Conservation (phyloP, 257 asterid genomes). For the Agastache rugosa region DNA sequence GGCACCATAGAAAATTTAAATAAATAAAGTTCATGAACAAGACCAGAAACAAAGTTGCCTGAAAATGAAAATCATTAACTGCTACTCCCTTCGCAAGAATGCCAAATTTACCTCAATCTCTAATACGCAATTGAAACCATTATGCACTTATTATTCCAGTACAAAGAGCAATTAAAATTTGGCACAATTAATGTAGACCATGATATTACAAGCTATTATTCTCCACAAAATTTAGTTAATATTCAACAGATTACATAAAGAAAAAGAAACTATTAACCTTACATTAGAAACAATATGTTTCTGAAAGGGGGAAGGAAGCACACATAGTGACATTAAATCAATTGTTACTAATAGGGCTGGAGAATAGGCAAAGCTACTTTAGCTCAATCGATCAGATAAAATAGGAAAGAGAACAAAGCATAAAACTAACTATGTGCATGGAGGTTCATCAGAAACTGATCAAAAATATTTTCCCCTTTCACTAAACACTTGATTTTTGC, state of each 20-base stretch:
- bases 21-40: not conserved
- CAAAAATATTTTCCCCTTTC: not conserved
- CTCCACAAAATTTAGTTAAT: not conserved
- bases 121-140: not conserved
- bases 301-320: not conserved
- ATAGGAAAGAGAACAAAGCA: conserved; percentile 7
- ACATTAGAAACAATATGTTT: not conserved
- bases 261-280: not conserved
- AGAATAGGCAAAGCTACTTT: too few species aligned
- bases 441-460: not conserved
- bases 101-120: not conserved
- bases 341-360: not conserved
- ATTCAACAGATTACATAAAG: conserved; percentile 12
- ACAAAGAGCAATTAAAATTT: not conserved
- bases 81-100: not conserved
- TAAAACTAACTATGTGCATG: not conserved
- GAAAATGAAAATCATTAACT: not conserved
- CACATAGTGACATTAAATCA: not conserved
- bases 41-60: not conserved
- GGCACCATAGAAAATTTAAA: not conserved
- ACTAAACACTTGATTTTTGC: not conserved
- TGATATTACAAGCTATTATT: not conserved
- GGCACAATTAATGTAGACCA: not conserved
- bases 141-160: not conserved
- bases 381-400: not conserved